Base-by-base conservation (phyloP, 164 flowering plant species). In the Umbilicus rupestris region DNA sequence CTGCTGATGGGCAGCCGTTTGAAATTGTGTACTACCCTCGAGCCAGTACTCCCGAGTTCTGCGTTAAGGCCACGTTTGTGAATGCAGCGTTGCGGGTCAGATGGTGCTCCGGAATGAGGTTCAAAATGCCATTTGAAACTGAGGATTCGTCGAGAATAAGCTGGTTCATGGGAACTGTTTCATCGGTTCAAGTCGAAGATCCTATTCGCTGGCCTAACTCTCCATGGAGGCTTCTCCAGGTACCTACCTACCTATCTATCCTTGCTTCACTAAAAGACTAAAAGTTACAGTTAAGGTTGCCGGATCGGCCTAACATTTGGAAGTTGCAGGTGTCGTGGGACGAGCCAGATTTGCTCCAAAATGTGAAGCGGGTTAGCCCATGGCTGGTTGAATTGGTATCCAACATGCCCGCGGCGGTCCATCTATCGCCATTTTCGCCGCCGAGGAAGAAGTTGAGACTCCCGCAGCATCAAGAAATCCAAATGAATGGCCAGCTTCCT, bases 281-380 rank as follows among this genome's bases (percentile, higher is more conserved):
- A 31, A 31, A 62, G 15, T 60, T 24, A 5, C 8, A 12, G 20
- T 60, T 60, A 57, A 24, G 17, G 19, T 2, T 50, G 57, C 16
- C 9, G 20, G n/a, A 55, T 55, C n/a, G 2, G 11, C 16, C 28
- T 52, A 20, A 52, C 24, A 59, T 59, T 33, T 24, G 35, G 5
- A 59, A 47, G 22, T 52, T 77, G 66, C 76, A 88, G 96, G 96
- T 89, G 67, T 80, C 83, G 15, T 89, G 96, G 96, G 96, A 89
- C 65, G 96, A 89, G 70, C 96, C 96, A 1, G 90, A 89, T 72
- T 74, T 89, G 77, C 90, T 88, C 22, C 91, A 88, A 64, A 87
- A 88, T 64, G 90, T 88, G 78, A 88, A 81, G 68, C 75, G 87
- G 2, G 92, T 89, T 2, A 89, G 84, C 73, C 96, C 96, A 19